Percentiles rank a stretch among this genome's conserved stretches.
phyloP scores from a whole-genome alignment of 1,284 basidiomycete species.

The Sporisorium scitamineum region DNA sequence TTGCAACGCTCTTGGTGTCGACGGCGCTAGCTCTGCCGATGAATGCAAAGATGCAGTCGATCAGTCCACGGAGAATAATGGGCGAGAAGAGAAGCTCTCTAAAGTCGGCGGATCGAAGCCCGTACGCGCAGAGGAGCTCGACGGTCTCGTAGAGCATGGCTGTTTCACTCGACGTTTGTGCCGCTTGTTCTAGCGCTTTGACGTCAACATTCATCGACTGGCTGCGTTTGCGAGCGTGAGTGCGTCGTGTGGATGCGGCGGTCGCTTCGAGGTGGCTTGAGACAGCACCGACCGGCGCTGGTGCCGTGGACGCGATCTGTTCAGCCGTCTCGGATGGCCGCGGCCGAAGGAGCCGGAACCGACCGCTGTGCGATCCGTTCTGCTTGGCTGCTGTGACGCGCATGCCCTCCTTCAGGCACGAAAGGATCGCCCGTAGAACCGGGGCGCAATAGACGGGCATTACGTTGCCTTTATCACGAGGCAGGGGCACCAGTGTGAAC shows the following conservation, averaged over 20 bases:
- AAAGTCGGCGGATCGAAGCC: constrained; percentile 21
- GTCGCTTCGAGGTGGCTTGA: neutral
- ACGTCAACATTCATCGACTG: constrained; percentile 53
- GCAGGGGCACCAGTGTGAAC: constrained; percentile 74
- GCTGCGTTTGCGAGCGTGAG: constrained; percentile 50
- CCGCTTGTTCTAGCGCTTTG: constrained; percentile 39
- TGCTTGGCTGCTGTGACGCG: constrained; percentile 12
- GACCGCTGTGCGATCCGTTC: constrained; percentile 1
- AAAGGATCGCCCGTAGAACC: constrained; percentile 56
- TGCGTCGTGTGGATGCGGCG: neutral
- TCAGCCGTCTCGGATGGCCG: constrained; percentile 29
- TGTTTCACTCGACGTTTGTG: constrained; percentile 32
- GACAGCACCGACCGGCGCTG: neutral
- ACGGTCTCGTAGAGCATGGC: constrained; percentile 45
- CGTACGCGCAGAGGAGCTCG: constrained; percentile 43
- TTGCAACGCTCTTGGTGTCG: neutral
- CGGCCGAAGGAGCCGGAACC: constrained; percentile 3
- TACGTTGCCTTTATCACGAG: constrained; percentile 71
- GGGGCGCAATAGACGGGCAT: constrained; percentile 73
- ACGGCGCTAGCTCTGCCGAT: neutral
- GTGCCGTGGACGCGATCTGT: too few species aligned
- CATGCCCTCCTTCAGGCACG: constrained; percentile 53
- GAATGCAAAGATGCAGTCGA: constrained; percentile 52
- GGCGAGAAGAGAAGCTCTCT: constrained; percentile 60
- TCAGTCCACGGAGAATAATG: constrained; percentile 52